These are phyloP conservation scores for Mycena sanguinolenta DNA, from an alignment of 768 basidiomycete species.

Conservation along the genomic window DNA sequence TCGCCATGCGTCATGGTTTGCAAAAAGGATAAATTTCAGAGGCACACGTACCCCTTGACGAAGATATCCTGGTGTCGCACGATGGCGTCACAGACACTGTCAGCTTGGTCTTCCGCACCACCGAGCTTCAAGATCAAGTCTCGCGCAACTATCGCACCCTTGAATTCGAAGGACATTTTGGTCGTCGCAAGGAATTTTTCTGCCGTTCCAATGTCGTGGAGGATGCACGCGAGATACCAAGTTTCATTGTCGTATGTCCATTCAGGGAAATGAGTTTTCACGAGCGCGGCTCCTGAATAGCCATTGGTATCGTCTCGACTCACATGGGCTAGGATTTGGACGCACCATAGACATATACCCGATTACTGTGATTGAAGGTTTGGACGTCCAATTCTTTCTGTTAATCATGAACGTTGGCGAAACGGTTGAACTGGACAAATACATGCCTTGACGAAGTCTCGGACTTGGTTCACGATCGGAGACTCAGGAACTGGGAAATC, in stretches of 20 bases:
- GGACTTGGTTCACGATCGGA: slow-evolving; percentile 52
- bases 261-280: slow-evolving; percentile 20
- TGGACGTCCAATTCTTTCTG: slow-evolving; percentile 9
- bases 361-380: slow-evolving; percentile 24
- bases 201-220: slow-evolving; percentile 11
- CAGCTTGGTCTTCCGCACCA: slow-evolving; percentile 52
- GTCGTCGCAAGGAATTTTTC: neutral
- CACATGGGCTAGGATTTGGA: neutral
- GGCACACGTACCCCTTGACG: slow-evolving; percentile 54
- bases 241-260: slow-evolving; percentile 30
- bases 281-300: slow-evolving; percentile 5
- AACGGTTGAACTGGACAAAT: too few relatives aligned
- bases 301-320: neutral
- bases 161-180: slow-evolving; percentile 57
- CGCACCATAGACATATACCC: slow-evolving; percentile 16
- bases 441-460: slow-evolving; percentile 45
- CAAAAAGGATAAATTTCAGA: neutral
- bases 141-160: slow-evolving; percentile 64
- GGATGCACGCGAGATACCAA: slow-evolving; percentile 24
- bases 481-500: slow-evolving; percentile 62
- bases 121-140: slow-evolving; percentile 56
- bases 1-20: slow-evolving; percentile 19
- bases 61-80: slow-evolving; percentile 63
- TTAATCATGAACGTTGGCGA: too few relatives aligned
- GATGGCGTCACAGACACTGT: slow-evolving; percentile 61